Base-by-base conservation (phyloP, 345 rosid genomes). In the Pistacia atlantica region DNA sequence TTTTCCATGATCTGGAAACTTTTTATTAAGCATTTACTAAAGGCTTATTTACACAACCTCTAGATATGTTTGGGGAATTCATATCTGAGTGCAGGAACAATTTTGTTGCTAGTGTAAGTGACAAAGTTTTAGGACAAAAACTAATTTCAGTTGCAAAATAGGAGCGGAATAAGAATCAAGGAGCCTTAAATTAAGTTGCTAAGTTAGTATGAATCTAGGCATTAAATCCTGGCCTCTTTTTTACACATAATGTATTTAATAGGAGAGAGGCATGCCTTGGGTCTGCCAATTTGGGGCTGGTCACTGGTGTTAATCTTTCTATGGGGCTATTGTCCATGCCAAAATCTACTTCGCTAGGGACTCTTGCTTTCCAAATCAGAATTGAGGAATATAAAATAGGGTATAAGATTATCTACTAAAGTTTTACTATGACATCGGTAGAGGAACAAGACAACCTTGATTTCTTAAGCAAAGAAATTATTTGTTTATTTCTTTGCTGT, bases 1-100 rank as follows among this genome's bases (percentile, higher is more conserved):
- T 56, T 64, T 79, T 78, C 66, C 59, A 57, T 74, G 5, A 58
- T 22, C 13, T 54, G 42, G 48, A 54, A 57, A 72, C 20, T 66
- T 18, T 28, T 76, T 13, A 22, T 22, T 69, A 45, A 62, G 72
- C 46, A 18, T 69, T 28, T 22, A 20, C 14, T 59, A 57, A 22
- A 38, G 75, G 49, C 42, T 33, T 61, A 58, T 2, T 45, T 35
- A 59, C 45, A 38, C 42, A 17, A 35, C 37, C 56, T 33, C 10
- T 46, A 51, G 28, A 59, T 33, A 66, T 22, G 35, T 48, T 59
- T 33, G 28, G 25, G 38, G 56, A 67, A 60, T 22, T 12, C 16
- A 22, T 22, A 35, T 10, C 33, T 70, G 31, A 56, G 42, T 20
- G 52, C 63, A n/a, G 63, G 9, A 71, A 46, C 11, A 51, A 8